These are phyloP conservation scores for Centrapalus pauciflorus DNA, from an alignment of 129 eudicot species.

Conservation along the genomic window DNA sequence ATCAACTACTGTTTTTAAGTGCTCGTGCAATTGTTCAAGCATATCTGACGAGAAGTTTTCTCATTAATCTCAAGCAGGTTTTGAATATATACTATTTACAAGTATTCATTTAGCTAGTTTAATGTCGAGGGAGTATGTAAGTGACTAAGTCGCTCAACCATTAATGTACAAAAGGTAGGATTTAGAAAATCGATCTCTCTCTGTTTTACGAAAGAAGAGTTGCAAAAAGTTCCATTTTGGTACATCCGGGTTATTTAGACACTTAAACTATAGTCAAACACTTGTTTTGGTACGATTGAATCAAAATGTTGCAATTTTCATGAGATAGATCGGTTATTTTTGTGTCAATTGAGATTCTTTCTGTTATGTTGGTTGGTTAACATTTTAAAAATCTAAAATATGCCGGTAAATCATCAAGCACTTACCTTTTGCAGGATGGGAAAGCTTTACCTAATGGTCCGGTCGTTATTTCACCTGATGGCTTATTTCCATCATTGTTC, in stretches of 20 bases:
- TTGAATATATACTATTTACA: no score
- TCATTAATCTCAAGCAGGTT: slow-evolving; percentile 95
- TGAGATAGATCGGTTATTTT: background rate
- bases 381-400: background rate
- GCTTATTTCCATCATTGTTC: slow-evolving; percentile 81
- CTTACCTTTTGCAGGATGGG: slow-evolving; percentile 68
- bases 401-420: background rate
- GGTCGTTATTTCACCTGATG: slow-evolving; percentile 97
- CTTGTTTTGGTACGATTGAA: background rate
- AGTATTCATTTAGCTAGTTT: no score
- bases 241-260: no score
- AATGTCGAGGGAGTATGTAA: no score
- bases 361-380: background rate
- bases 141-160: no score
- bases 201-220: no score
- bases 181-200: no score
- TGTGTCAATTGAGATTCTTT: no score
- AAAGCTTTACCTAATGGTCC: slow-evolving; percentile 91
- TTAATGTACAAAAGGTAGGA: no score
- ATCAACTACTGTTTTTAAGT: slow-evolving; percentile 85
- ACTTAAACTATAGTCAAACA: no score
- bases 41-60: slow-evolving; percentile 76
- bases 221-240: no score
- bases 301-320: background rate
- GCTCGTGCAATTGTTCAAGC: slow-evolving; percentile 99